A percentile compares a stretch with the other conserved stretches of the same genome.
These are phyloP conservation scores for Parastagonospora nodorum DNA, from an alignment of 2,329 filamentous ascomycete species.

Conservation along the genomic window DNA sequence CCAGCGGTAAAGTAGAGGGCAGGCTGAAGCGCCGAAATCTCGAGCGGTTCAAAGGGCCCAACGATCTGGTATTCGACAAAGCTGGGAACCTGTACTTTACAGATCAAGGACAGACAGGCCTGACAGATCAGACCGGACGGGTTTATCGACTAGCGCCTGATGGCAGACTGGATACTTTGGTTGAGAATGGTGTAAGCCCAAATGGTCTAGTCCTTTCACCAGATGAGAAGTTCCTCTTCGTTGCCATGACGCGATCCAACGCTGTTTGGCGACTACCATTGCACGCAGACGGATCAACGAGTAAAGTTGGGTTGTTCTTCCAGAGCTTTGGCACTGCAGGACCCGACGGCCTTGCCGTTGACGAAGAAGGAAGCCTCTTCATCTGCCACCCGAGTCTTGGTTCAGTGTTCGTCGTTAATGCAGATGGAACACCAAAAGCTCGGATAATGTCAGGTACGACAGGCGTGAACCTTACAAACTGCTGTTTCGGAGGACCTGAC, in stretches of 20 bases:
- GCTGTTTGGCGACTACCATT: conserved; percentile 51
- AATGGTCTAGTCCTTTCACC: conserved; percentile 47
- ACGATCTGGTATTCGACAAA: conserved; percentile 50
- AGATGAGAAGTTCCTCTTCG: conserved; percentile 48
- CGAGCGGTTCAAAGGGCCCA: conserved; percentile 52
- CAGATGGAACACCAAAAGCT: conserved; percentile 46
- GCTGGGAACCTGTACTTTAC: conserved; percentile 51
- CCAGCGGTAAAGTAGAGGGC: conserved; percentile 29
- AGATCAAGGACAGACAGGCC: conserved; percentile 52
- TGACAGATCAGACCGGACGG: conserved; percentile 50
- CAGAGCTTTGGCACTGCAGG: conserved; percentile 40
- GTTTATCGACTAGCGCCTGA: conserved; percentile 45
- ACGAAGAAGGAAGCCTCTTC: conserved; percentile 44
- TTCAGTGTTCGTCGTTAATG: conserved; percentile 46
- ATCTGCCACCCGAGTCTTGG: conserved; percentile 40
- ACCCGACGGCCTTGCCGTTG: conserved; percentile 47
- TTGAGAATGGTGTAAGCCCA: conserved; percentile 48
- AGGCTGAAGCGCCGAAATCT: conserved; percentile 47
- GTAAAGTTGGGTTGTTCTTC: conserved; percentile 10
- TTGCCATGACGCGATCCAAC: conserved; percentile 50
- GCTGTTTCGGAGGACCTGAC: conserved; percentile 48
- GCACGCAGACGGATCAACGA: conserved; percentile 46
- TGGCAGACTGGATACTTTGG: conserved; percentile 47
- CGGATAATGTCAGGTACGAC: conserved; percentile 32
- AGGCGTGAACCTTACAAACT: conserved; percentile 49